Percentiles rank a stretch among this genome's conserved stretches.
Evolutionary conservation across 1,139 yeast species (phyloP).

Genomic region (Diutina sp.): DNA sequence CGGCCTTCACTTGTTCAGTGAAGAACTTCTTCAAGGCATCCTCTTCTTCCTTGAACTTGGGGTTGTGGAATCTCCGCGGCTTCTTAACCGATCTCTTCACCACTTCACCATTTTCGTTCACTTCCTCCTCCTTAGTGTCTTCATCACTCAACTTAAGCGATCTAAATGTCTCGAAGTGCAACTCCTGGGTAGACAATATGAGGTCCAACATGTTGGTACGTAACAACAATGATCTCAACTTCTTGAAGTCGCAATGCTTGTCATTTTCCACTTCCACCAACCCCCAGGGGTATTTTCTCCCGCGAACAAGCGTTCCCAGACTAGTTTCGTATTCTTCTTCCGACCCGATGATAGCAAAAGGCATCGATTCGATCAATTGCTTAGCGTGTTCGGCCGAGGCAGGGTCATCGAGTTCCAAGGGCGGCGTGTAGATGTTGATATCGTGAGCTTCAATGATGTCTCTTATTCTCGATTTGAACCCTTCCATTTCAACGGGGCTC

Average conservation of each 20-base stretch:
- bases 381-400: conserved; percentile 74
- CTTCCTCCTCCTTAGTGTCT: conserved; percentile 10
- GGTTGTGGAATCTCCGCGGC: conserved; percentile 56
- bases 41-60: conserved; percentile 92
- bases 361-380: conserved; percentile 82
- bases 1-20: conserved; percentile 96
- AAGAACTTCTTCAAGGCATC: conserved; percentile 86
- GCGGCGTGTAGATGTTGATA: conserved; percentile 83
- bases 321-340: conserved; percentile 73
- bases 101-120: conserved; percentile 21
- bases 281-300: conserved; percentile 97
- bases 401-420: conserved; percentile 59
- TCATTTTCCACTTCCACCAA: conserved; percentile 95
- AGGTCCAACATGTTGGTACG: conserved; percentile 93
- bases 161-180: conserved; percentile 86
- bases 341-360: conserved; percentile 86
- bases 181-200: conserved; percentile 77
- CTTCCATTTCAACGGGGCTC: conserved; percentile 67
- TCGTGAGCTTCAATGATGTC: conserved; percentile 88
- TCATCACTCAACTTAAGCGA: conserved; percentile 58
- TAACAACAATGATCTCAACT: conserved; percentile 73
- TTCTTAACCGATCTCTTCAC: conserved; percentile 24
- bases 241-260: conserved; percentile 88
- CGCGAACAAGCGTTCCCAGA: conserved; percentile 68
- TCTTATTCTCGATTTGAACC: conserved; percentile 78